Evolutionary conservation across 23 red algal species (phyloP).

Genomic region (Rhodosorus marinus): DNA sequence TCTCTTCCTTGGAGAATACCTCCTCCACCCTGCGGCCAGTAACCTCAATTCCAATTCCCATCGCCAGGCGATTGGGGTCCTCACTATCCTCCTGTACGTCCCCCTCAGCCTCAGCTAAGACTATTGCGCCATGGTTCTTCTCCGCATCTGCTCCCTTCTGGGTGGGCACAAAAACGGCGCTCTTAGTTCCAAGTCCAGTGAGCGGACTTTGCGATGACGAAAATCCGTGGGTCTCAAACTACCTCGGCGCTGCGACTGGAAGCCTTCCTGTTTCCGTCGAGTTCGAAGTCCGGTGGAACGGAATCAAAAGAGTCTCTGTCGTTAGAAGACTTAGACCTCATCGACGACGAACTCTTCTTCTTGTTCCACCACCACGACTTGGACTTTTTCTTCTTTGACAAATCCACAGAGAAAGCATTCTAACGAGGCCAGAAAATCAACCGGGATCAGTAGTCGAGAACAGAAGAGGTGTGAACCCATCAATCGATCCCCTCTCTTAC

Average conservation of each 20-base stretch:
- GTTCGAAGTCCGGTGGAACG: neutral
- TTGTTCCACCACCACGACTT: constrained; percentile 21
- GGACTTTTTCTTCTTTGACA: constrained; percentile 9
- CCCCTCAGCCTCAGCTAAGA: neutral
- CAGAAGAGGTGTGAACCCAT: neutral
- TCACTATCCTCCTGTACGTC: constrained; percentile 11
- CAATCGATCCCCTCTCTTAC: neutral
- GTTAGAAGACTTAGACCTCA: constrained; percentile 1
- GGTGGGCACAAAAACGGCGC: neutral
- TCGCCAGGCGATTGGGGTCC: constrained; percentile 12
- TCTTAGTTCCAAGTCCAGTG: too few species aligned
- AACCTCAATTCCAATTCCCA: constrained; percentile 34
- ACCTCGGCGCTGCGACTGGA: neutral
- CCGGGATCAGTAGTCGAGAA: neutral
- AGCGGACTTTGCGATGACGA: neutral
- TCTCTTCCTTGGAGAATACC: constrained; percentile 15
- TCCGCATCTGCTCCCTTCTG: neutral
- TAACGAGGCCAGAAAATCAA: neutral
- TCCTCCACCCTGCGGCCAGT: constrained; percentile 22
- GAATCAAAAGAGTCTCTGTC: neutral
- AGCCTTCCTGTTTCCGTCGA: neutral
- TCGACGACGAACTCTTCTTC: neutral
- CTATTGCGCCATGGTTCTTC: neutral
- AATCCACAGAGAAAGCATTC: neutral
- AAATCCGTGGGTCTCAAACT: neutral